phyloP scores from a whole-genome alignment of 2,329 filamentous ascomycete genomes.

The Diatrype stigma region DNA sequence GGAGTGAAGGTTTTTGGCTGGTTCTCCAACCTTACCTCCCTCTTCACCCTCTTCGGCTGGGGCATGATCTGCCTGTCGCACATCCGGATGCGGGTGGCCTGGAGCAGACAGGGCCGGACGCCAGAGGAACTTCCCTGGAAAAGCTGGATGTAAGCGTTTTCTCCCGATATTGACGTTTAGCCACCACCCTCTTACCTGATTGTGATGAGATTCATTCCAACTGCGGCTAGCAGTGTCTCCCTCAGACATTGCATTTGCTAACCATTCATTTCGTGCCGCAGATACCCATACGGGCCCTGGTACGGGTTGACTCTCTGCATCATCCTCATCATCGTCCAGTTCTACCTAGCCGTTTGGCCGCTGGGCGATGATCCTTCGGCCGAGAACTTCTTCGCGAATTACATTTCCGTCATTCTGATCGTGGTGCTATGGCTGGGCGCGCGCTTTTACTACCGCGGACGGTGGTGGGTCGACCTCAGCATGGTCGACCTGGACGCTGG shows the following conservation, averaged over 20 bases:
- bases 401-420: conserved; percentile 38
- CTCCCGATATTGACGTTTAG: background rate
- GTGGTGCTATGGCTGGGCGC: conserved; percentile 37
- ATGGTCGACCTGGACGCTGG: conserved; percentile 15
- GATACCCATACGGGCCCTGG: conserved; percentile 37
- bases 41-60: conserved; percentile 41
- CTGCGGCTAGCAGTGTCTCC: too few relatives aligned
- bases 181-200: too few relatives aligned
- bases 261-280: background rate
- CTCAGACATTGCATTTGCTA: too few relatives aligned
- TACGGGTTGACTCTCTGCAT: conserved; percentile 41
- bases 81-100: conserved; percentile 38
- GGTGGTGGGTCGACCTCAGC: conserved; percentile 27
- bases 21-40: conserved; percentile 42
- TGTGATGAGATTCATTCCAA: too few relatives aligned
- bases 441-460: conserved; percentile 34
- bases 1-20: conserved; percentile 41
- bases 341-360: conserved; percentile 44
- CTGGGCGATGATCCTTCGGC: conserved; percentile 30
- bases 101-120: conserved; percentile 35
- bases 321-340: conserved; percentile 40
- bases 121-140: conserved; percentile 36
- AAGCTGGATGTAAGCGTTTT: conserved; percentile 31
- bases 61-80: conserved; percentile 39
- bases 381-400: conserved; percentile 42